Evolutionary conservation across 176 grass and related monocot genomes (phyloP), one percentile per base, ranked within the genome.

Genomic region (Ensete glaucum): DNA sequence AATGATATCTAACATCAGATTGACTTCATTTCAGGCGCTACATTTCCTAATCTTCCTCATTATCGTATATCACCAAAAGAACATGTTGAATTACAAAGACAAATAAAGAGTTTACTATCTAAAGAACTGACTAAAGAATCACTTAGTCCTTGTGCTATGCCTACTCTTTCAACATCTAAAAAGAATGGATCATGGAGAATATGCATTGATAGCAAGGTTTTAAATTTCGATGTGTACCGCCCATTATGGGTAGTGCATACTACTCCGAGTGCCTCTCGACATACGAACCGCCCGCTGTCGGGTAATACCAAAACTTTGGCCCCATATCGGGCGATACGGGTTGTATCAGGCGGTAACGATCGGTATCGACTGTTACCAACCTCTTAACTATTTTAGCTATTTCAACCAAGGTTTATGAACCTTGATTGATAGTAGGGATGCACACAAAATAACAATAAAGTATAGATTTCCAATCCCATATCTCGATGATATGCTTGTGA

Each of bases 11-110:
- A 24, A 24, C 62, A 65, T 65, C 20, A 27, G 11, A 65, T 27
- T 65, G 62, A 25, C 22, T 65, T 65, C 62, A 65, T 65, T 65
- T 21, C 62, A 65, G n/a, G n/a, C 27, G 62, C 62, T 65, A 65
- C 8, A 11, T 21, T 65, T 65, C 22, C 62, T 65, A 34, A 34
- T 4, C 29, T 34, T 34, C 29, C 29, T 34, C 2, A 34, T 34
- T 34, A 34, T 34, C 29, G 3, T 34, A 34, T 34, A 5, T 34
- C 29, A 34, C 29, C 2, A 34, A 27, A 24, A 65, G 22, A 27
- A 25, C 62, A 65, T 65, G 22, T 21, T 12, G 62, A 64, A 25
- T 23, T 65, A 20, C 62, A 65, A 65, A 65, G 22, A 12, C 17
- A 65, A 25, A 4, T 65, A 23, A 9, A 65, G 9, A 1, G 24